Evolutionary conservation across 345 rosid species (phyloP).

Genomic region (Fremontodendron californicum): DNA sequence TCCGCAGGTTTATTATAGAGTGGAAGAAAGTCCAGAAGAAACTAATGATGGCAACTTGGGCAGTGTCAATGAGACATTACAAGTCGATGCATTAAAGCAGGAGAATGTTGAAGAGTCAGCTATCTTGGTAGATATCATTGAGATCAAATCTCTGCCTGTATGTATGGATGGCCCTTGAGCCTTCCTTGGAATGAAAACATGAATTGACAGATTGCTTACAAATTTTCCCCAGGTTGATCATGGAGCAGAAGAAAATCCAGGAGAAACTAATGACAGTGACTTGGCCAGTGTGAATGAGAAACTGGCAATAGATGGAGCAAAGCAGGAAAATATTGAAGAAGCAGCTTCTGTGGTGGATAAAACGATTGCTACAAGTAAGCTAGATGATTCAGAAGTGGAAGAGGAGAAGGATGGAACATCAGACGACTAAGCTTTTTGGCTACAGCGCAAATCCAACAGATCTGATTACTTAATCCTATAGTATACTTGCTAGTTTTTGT

Average conservation of each 20-base stretch:
- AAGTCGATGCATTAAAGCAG: slow-evolving; percentile 13
- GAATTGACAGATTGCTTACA: neutral
- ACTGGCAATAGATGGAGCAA: slow-evolving; percentile 9
- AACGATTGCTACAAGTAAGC: neutral
- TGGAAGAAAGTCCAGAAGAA: slow-evolving; percentile 38
- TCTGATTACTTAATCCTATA: neutral
- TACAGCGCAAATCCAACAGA: neutral
- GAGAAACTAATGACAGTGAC: slow-evolving; percentile 1
- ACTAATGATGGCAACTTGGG: neutral
- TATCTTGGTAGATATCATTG: neutral
- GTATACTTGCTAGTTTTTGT: neutral
- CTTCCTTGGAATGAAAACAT: neutral
- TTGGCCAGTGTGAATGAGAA: slow-evolving; percentile 8
- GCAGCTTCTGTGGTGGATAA: neutral
- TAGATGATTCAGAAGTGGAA: neutral
- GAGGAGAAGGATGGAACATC: neutral
- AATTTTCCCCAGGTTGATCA: slow-evolving; percentile 41
- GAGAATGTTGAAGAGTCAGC: slow-evolving; percentile 17
- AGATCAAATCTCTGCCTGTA: neutral
- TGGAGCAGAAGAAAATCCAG: slow-evolving; percentile 43
- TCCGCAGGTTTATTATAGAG: slow-evolving; percentile 52
- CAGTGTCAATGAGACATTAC: slow-evolving; percentile 15
- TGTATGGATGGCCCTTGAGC: neutral
- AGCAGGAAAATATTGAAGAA: slow-evolving; percentile 19
- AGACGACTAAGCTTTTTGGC: slow-evolving; percentile 3